These are phyloP conservation scores for Spiraea crenata DNA, from an alignment of 331 rosid genomes.

Conservation along the genomic window DNA sequence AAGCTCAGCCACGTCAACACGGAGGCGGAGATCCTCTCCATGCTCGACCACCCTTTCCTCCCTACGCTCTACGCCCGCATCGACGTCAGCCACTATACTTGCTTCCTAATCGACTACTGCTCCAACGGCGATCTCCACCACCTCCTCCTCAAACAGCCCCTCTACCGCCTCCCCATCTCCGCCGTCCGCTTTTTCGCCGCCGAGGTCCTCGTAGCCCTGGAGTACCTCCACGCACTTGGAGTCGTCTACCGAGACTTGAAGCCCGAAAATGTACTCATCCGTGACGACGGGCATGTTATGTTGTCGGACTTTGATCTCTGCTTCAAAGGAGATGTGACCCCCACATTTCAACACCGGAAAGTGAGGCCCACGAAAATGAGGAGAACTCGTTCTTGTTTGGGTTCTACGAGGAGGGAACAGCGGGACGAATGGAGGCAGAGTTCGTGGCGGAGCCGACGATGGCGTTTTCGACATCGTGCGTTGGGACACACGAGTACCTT, in stretches of 20 bases:
- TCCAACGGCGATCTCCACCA: slow-evolving; percentile 81
- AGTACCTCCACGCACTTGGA: slow-evolving; percentile 85
- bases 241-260: slow-evolving; percentile 78
- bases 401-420: background rate
- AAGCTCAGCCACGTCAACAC: slow-evolving; percentile 62
- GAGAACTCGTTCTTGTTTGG: slow-evolving; percentile 1
- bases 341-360: slow-evolving; percentile 24
- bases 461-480: slow-evolving; percentile 78
- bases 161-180: slow-evolving; percentile 26
- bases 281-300: slow-evolving; percentile 92
- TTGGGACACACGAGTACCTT: slow-evolving; percentile 90
- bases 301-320: slow-evolving; percentile 88
- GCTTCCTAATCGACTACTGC: slow-evolving; percentile 89
- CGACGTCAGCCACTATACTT: slow-evolving; percentile 80
- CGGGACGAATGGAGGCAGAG: slow-evolving; percentile 36
- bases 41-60: slow-evolving; percentile 86
- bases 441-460: slow-evolving; percentile 76
- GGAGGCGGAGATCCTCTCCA: slow-evolving; percentile 68
- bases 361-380: background rate
- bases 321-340: slow-evolving; percentile 63
- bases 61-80: slow-evolving; percentile 89
- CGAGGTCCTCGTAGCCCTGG: slow-evolving; percentile 71
- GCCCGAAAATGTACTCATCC: slow-evolving; percentile 78
- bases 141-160: slow-evolving; percentile 60
- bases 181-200: slow-evolving; percentile 72